Evolutionary conservation across 2,329 filamentous ascomycete species (phyloP).

Genomic region (Metarhizium humberi): DNA sequence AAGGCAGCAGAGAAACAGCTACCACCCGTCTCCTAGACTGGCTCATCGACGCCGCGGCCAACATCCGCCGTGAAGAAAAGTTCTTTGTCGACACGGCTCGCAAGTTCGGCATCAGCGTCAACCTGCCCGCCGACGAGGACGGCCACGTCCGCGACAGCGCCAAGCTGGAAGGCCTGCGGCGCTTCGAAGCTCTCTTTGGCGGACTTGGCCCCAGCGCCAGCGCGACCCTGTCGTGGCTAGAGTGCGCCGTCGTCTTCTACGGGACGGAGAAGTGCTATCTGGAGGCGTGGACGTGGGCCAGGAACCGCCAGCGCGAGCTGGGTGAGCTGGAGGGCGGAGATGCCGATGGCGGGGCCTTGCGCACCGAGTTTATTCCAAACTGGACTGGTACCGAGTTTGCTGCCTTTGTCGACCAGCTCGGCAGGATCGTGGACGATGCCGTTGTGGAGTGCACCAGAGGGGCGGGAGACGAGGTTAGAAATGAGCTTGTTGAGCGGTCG

Average conservation of each 20-base stretch:
- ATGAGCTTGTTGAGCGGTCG: slow-evolving; percentile 26
- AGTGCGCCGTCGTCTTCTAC: slow-evolving; percentile 67
- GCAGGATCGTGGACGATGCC: slow-evolving; percentile 44
- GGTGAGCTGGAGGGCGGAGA: slow-evolving; percentile 28
- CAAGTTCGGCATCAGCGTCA: slow-evolving; percentile 48
- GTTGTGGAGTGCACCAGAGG: slow-evolving; percentile 29
- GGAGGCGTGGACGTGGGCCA: slow-evolving; percentile 47
- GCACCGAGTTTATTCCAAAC: slow-evolving; percentile 57
- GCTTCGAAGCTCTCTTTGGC: slow-evolving; percentile 40
- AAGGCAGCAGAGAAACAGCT: slow-evolving; percentile 24
- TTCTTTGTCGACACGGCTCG: slow-evolving; percentile 58
- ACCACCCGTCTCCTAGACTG: slow-evolving; percentile 48
- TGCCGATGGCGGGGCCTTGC: slow-evolving; percentile 54
- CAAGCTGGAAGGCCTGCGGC: slow-evolving; percentile 29
- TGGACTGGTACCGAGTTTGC: slow-evolving; percentile 56
- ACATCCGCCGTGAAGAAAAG: slow-evolving; percentile 55
- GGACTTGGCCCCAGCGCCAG: slow-evolving; percentile 38
- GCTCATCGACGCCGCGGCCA: slow-evolving; percentile 54
- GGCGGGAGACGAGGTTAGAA: slow-evolving; percentile 19
- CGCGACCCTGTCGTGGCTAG: slow-evolving; percentile 40
- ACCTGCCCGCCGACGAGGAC: slow-evolving; percentile 16
- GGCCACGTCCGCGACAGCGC: slow-evolving; percentile 17
- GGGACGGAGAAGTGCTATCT: slow-evolving; percentile 62
- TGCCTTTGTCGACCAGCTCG: slow-evolving; percentile 47
- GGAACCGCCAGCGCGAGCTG: slow-evolving; percentile 20